Percentiles rank a stretch among this genome's conserved stretches.
Evolutionary conservation across 2,329 filamentous ascomycete genomes (phyloP).

Genomic region (Exophiala dermatitidis): DNA sequence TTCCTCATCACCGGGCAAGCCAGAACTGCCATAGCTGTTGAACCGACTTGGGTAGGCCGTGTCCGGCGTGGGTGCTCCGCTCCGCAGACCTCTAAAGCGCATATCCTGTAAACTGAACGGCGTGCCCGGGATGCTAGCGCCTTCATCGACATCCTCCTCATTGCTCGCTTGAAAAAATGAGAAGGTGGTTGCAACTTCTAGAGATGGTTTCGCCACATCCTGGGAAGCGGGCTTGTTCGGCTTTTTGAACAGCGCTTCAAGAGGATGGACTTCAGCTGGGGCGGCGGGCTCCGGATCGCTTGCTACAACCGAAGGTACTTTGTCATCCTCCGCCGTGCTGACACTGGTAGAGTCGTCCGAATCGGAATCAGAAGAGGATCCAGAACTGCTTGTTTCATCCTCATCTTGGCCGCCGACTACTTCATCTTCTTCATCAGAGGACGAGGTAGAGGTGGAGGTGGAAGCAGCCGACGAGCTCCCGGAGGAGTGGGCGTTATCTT

Average conservation of each 20-base stretch:
- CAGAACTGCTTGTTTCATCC: slow-evolving; percentile 27
- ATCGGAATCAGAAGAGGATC: slow-evolving; percentile 23
- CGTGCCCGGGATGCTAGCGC: slow-evolving; percentile 56
- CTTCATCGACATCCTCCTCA: slow-evolving; percentile 42
- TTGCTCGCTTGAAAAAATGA: slow-evolving; percentile 65
- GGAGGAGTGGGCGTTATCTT: not conserved
- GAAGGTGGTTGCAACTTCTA: slow-evolving; percentile 54
- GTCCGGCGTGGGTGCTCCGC: slow-evolving; percentile 89
- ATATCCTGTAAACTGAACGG: slow-evolving; percentile 76
- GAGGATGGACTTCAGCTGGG: slow-evolving; percentile 64
- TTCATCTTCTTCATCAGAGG: slow-evolving; percentile 30
- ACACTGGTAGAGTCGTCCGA: slow-evolving; percentile 14
- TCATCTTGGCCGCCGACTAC: slow-evolving; percentile 30
- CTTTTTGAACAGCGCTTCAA: slow-evolving; percentile 88
- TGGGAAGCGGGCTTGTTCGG: slow-evolving; percentile 41
- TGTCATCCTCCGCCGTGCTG: slow-evolving; percentile 15
- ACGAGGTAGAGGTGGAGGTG: slow-evolving; percentile 31
- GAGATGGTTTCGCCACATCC: slow-evolving; percentile 31
- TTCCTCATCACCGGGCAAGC: slow-evolving; percentile 17
- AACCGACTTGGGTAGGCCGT: slow-evolving; percentile 62
- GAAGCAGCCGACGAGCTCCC: not conserved
- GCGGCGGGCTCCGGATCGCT: slow-evolving; percentile 38
- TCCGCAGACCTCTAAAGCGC: slow-evolving; percentile 59
- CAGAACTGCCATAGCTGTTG: slow-evolving; percentile 23
- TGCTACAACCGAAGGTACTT: slow-evolving; percentile 12